Percentiles rank a stretch among this genome's conserved stretches.
Evolutionary conservation across 2,329 filamentous ascomycete genomes (phyloP).

Genomic region (Cryphonectria radicalis): DNA sequence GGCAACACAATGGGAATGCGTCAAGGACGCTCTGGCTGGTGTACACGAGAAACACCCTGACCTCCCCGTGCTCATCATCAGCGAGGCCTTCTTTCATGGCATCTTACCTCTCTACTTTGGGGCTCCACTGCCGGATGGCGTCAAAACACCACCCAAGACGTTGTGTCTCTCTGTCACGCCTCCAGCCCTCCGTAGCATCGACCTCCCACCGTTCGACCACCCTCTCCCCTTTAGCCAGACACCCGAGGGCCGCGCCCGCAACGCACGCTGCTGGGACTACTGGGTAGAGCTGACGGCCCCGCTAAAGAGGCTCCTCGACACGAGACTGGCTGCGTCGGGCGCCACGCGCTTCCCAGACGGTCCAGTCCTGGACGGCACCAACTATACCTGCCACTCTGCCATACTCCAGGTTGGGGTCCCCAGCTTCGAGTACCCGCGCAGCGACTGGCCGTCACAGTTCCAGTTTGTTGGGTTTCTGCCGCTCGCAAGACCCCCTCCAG

Average conservation of each 20-base stretch:
- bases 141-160: slow-evolving; percentile 33
- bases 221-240: slow-evolving; percentile 39
- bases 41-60: slow-evolving; percentile 33
- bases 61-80: slow-evolving; percentile 37
- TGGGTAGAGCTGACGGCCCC: slow-evolving; percentile 35
- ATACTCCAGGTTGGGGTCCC: slow-evolving; percentile 45
- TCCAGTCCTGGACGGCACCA: slow-evolving; percentile 40
- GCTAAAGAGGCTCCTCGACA: slow-evolving; percentile 36
- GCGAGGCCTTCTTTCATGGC: slow-evolving; percentile 44
- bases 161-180: slow-evolving; percentile 44
- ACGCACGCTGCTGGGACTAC: slow-evolving; percentile 37
- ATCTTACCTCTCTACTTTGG: slow-evolving; percentile 41
- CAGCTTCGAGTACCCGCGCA: slow-evolving; percentile 43
- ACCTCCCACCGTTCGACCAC: slow-evolving; percentile 42
- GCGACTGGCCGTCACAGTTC: slow-evolving; percentile 42
- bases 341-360: slow-evolving; percentile 31
- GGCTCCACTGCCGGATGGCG: slow-evolving; percentile 34
- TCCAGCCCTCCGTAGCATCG: slow-evolving; percentile 41
- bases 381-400: slow-evolving; percentile 41
- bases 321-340: slow-evolving; percentile 38
- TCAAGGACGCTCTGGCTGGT: slow-evolving; percentile 35
- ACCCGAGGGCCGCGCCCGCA: slow-evolving; percentile 33
- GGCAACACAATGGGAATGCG: slow-evolving; percentile 40
- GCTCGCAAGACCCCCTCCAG: slow-evolving; percentile 20
- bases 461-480: slow-evolving; percentile 42